phyloP scores from a whole-genome alignment of 768 basidiomycete species.

The Suillus occidentalis region DNA sequence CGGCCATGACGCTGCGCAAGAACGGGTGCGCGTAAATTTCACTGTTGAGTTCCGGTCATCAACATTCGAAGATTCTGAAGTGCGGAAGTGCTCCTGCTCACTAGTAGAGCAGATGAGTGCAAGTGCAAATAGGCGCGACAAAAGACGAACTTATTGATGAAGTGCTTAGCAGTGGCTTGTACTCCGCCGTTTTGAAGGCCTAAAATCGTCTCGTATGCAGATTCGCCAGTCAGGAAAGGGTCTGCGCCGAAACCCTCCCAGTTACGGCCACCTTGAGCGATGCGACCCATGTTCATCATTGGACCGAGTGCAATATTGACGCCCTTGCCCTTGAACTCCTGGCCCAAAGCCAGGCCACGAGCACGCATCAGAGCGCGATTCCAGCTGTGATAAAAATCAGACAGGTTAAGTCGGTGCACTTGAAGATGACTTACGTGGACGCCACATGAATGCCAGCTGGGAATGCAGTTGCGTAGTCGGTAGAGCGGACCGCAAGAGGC shows the following conservation, averaged over 20 bases:
- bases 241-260: constrained; percentile 91
- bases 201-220: constrained; percentile 71
- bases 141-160: constrained; percentile 55
- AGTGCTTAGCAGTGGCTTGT: constrained; percentile 80
- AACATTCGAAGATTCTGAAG: constrained; percentile 59
- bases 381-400: constrained; percentile 38
- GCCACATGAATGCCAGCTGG: constrained; percentile 61
- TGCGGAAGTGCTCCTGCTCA: constrained; percentile 69
- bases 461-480: constrained; percentile 42
- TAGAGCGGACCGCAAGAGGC: constrained; percentile 41
- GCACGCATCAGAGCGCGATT: constrained; percentile 63
- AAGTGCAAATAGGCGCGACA: not conserved
- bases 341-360: constrained; percentile 60
- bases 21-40: constrained; percentile 75
- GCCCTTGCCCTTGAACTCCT: constrained; percentile 54
- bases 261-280: constrained; percentile 68
- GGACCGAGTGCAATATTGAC: no score
- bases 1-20: constrained; percentile 70
- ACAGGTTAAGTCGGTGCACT: constrained; percentile 28
- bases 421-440: constrained; percentile 40
- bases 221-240: constrained; percentile 75
- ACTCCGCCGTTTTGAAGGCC: constrained; percentile 76
- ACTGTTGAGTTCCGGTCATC: constrained; percentile 81
- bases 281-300: no score
- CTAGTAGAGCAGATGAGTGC: constrained; percentile 39